A percentile compares a stretch with the other conserved stretches of the same genome.
Evolutionary conservation across 169 alveolate species (phyloP).

Genomic region (Fabrea salina): DNA sequence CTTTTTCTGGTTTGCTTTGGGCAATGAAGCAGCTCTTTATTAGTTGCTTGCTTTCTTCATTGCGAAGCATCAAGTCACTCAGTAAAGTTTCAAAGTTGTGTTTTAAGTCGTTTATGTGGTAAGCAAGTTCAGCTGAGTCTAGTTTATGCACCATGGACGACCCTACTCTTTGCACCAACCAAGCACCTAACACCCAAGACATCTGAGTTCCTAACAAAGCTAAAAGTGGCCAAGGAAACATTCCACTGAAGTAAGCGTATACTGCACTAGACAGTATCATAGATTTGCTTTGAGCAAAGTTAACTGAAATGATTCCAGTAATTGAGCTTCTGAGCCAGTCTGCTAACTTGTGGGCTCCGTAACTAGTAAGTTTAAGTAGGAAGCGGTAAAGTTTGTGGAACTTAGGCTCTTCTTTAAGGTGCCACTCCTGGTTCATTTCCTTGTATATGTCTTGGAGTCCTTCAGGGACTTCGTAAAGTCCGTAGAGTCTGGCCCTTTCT

Average conservation of each 20-base stretch:
- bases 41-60: background rate
- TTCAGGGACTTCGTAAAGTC: slow-evolving; percentile 6
- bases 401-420: background rate
- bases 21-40: background rate
- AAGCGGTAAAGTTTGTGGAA: background rate
- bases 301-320: background rate
- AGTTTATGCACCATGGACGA: background rate
- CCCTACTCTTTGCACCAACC: background rate
- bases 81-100: background rate
- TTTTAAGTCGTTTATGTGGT: background rate
- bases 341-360: background rate
- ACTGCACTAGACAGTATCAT: background rate
- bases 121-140: background rate
- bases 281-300: background rate
- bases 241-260: slow-evolving; percentile 14
- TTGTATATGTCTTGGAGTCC: slow-evolving; percentile 2
- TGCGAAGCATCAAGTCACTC: background rate
- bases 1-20: background rate
- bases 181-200: slow-evolving; percentile 5
- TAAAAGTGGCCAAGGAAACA: slow-evolving; percentile 29
- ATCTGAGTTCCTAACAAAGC: slow-evolving; percentile 30
- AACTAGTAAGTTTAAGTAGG: background rate
- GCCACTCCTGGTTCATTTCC: slow-evolving; percentile 15
- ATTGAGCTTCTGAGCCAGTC: background rate
- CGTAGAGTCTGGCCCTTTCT: slow-evolving; percentile 20